Base-by-base conservation (phyloP, 331 rosid species). In the Ulmus americana region DNA sequence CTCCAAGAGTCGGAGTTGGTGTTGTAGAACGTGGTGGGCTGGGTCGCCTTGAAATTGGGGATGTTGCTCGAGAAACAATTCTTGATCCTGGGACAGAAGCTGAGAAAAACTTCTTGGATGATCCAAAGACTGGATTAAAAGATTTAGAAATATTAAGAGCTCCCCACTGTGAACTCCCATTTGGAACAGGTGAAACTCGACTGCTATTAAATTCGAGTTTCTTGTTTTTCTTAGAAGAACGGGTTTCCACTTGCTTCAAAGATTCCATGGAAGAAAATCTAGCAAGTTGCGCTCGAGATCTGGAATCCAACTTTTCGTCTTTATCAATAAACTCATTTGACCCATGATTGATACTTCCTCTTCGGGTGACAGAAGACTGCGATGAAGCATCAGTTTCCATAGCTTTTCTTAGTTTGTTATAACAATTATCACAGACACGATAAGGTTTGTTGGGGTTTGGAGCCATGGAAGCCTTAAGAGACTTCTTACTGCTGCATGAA, bases 21-120 rank as follows among this genome's bases (percentile, higher is more conserved):
- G 99, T 94, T 22, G 99, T 94, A 70, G 99, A 90, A 62, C 99
- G 99, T 12, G 97, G 99, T 52, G 99, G 99, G 82, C 99, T 94
- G 44, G 97, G 87, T 46, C 97, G 87, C 85, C 99, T 90, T 39
- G 99, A 94, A 75, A 94, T 85, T 63, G 99, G 99, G 57, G 97
- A 90, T 71, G 99, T 94, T 62, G 99, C 99, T 69, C 99, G 85
- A 45, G 99, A 94, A 72, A 87, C 95, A 80, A 94, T 90, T 85
- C 99, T 94, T 49, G 99, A 94, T 81, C 99, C 99, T 61, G 99
- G 99, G 71, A 94, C 97, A 70, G 99, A 94, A 70, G 99, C 99
- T 47, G 99, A 88, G 81, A 90, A 94, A 71, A 94, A 94, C 85
- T 94, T 94, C 80, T 94, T 94, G 12, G 99, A 94, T 45, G 99